Conservation (phyloP, 2,329 filamentous ascomycete genomes). For the Talaromyces sp. region DNA sequence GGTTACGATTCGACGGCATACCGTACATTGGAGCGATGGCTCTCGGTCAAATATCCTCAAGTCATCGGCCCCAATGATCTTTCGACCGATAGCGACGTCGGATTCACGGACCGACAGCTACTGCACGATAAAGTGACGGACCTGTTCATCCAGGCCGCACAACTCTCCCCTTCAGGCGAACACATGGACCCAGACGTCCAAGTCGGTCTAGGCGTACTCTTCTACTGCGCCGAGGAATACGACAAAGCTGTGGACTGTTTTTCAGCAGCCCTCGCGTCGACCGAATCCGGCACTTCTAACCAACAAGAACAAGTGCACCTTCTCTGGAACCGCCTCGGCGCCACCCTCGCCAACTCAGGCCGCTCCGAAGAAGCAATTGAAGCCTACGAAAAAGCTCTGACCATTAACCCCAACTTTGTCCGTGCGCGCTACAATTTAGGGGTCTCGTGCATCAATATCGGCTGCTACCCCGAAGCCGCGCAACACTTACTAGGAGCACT, state of each 20-base stretch:
- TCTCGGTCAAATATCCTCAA: constrained; percentile 88
- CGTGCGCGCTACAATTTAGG: constrained; percentile 95
- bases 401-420: constrained; percentile 91
- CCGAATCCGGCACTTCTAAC: constrained; percentile 79
- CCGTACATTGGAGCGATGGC: constrained; percentile 91
- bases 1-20: constrained; percentile 97
- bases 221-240: constrained; percentile 97
- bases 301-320: constrained; percentile 83
- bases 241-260: constrained; percentile 99
- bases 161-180: constrained; percentile 83
- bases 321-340: constrained; percentile 94
- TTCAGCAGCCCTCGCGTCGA: constrained; percentile 79
- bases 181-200: constrained; percentile 99
- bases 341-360: constrained; percentile 91
- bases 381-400: constrained; percentile 89
- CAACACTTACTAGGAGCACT: constrained; percentile 88
- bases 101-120: constrained; percentile 87
- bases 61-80: constrained; percentile 70
- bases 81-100: constrained; percentile 74
- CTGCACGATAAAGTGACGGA: constrained; percentile 88
- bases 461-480: constrained; percentile 88
- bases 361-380: constrained; percentile 94
- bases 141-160: constrained; percentile 86
- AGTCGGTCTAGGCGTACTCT: constrained; percentile 91
- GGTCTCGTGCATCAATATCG: constrained; percentile 95